Evolutionary conservation across 2,329 filamentous ascomycete species (phyloP).

Genomic region (Botrytis aclada): DNA sequence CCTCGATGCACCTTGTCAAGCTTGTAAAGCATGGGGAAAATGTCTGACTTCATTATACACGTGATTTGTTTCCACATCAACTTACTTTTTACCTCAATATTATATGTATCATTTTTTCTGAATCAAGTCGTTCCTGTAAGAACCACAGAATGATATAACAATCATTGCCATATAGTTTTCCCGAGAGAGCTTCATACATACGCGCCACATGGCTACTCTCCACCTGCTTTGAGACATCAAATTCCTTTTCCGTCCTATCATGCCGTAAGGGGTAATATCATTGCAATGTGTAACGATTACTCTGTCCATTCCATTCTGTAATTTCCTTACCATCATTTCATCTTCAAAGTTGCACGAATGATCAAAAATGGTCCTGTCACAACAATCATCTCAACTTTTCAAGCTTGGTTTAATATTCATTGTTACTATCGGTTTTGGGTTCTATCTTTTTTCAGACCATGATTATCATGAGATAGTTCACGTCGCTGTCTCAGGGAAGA

Average conservation of each 20-base stretch:
- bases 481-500: constrained; percentile 14
- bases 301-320: background rate
- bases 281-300: background rate
- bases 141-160: background rate
- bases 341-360: background rate
- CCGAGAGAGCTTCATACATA: background rate
- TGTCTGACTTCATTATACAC: background rate
- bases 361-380: constrained; percentile 7
- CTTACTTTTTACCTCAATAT: background rate
- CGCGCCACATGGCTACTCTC: background rate
- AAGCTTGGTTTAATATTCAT: constrained; percentile 22
- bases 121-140: background rate
- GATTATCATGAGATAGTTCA: constrained; percentile 16
- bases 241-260: background rate
- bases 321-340: background rate
- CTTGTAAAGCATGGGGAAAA: background rate
- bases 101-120: background rate
- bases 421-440: background rate
- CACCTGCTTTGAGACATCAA: background rate
- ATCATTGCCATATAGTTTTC: background rate
- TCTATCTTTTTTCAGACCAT: constrained; percentile 11
- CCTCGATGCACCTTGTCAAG: background rate
- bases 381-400: background rate
- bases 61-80: background rate
- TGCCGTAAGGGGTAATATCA: background rate